Evolutionary conservation across 176 grass and related monocot genomes (phyloP), one percentile per base, ranked within the genome.

Genomic region (Bothriochloa decipiens): DNA sequence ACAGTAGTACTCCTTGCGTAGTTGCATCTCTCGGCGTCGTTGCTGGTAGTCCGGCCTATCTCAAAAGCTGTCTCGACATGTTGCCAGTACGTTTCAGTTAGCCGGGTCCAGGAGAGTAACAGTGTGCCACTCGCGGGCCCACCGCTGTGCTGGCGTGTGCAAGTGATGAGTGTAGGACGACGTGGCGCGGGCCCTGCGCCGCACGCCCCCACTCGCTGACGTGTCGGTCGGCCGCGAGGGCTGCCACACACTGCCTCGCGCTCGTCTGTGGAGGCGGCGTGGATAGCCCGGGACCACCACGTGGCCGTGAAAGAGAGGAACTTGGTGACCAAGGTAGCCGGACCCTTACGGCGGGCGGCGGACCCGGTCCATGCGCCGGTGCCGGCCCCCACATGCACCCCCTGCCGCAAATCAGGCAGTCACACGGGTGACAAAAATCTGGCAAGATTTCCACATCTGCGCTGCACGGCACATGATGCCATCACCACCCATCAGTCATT

Each of bases 251-350:
- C 45, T 18, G 45, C 49, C 73, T 5, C 50, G 84, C 6, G 74
- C 67, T 28, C 46, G 74, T 27, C 52, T 40, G 88, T 82, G 74
- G 42, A 41, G 47, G 65, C 72, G 33, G 18, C 72, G 83, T 89
- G 88, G 46, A 41, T 60, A 32, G 74, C 74, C 39, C 22, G 11
- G 84, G 84, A 79, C 46, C 84, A 68, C 35, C 88, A 86, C 84
- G 84, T 86, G 84, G 79, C 22, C 3, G 63, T n/a, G 1, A 9
- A 22, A n/a, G 74, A 83, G 22, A 60, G 10, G 22, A 23, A 50
- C 84, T 90, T 90, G 88, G 68, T 13, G 74, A 47, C 45, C 84
- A 86, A 86, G 79, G 65, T 11, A 68, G 33, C 32, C 26, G 6
- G 5, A 2, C 3, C 29, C 22, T 36, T n/a, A 32, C 29, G 29